These are phyloP conservation scores for Mrakia gelida DNA, from an alignment of 768 basidiomycete genomes.

Conservation along the genomic window DNA sequence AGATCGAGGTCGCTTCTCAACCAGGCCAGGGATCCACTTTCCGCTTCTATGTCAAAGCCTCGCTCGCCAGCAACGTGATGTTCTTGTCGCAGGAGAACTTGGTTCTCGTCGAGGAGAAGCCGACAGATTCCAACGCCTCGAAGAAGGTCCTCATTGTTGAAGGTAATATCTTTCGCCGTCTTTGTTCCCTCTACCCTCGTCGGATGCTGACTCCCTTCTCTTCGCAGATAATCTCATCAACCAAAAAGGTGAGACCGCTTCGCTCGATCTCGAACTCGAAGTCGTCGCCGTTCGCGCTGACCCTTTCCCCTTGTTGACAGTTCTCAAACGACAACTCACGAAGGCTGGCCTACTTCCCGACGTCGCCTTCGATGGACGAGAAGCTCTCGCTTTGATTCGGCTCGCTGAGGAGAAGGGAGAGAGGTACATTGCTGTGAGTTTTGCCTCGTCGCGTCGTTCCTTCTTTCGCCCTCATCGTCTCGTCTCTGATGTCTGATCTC, in stretches of 20 bases:
- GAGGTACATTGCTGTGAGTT: neutral
- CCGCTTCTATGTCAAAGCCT: conserved; percentile 25
- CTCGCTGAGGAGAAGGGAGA: neutral
- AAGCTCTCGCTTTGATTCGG: conserved; percentile 5
- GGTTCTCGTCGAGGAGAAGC: neutral
- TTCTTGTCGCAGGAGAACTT: neutral
- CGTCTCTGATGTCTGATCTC: too few species aligned
- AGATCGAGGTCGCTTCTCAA: conserved; percentile 41
- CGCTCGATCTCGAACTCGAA: too few species aligned
- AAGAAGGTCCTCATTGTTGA: conserved; percentile 23
- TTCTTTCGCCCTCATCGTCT: too few species aligned
- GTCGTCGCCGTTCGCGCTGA: neutral
- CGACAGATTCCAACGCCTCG: neutral
- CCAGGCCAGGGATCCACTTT: conserved; percentile 20
- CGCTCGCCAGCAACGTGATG: neutral
- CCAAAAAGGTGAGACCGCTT: conserved; percentile 18
- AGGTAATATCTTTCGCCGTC: neutral
- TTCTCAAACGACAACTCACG: conserved; percentile 19
- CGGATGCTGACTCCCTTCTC: neutral
- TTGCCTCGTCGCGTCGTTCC: too few species aligned
- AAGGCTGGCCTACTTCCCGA: conserved; percentile 18
- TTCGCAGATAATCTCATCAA: conserved; percentile 27
- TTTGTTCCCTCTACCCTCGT: too few species aligned
- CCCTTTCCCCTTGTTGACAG: neutral
- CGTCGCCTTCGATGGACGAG: conserved; percentile 20